A percentile compares a stretch with the other conserved stretches of the same genome.
phyloP scores from a whole-genome alignment of 1,284 basidiomycete species.

The Rhodotorula sp. region DNA sequence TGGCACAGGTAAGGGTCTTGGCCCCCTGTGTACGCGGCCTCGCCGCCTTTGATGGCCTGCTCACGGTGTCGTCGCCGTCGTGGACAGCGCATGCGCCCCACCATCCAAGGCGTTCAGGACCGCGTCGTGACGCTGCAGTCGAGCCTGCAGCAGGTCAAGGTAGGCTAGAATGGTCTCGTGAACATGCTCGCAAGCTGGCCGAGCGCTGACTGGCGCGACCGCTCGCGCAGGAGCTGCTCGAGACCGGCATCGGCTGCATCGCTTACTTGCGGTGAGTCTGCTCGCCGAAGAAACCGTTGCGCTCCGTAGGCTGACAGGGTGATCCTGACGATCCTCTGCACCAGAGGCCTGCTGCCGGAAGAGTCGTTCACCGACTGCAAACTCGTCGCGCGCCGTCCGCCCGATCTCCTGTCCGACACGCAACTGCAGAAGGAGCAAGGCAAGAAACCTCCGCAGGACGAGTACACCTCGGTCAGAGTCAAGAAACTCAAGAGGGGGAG shows the following conservation, averaged over 20 bases:
- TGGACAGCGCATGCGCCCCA: constrained; percentile 4
- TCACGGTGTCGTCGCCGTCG: background rate
- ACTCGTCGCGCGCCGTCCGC: constrained; percentile 38
- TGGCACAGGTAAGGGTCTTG: constrained; percentile 12
- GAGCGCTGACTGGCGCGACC: background rate
- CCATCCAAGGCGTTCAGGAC: constrained; percentile 7
- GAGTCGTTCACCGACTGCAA: constrained; percentile 74
- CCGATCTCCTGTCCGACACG: constrained; percentile 41
- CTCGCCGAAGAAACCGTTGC: too few species aligned
- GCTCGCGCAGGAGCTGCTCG: constrained; percentile 62
- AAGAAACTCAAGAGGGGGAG: constrained; percentile 70
- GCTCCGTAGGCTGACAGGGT: too few species aligned
- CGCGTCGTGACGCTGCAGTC: constrained; percentile 46
- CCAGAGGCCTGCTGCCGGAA: constrained; percentile 67
- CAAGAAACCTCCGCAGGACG: constrained; percentile 23
- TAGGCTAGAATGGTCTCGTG: constrained; percentile 46
- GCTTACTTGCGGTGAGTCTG: constrained; percentile 63
- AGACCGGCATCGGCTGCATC: constrained; percentile 71
- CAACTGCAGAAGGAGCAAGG: constrained; percentile 52
- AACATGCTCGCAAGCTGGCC: constrained; percentile 53
- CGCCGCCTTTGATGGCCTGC: background rate
- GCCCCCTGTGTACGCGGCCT: background rate
- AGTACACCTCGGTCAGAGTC: constrained; percentile 47
- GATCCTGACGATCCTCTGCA: background rate
- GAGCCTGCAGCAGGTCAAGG: constrained; percentile 52